These are phyloP conservation scores for Argentina anserina DNA, from an alignment of 306 rosid genomes.

Conservation along the genomic window DNA sequence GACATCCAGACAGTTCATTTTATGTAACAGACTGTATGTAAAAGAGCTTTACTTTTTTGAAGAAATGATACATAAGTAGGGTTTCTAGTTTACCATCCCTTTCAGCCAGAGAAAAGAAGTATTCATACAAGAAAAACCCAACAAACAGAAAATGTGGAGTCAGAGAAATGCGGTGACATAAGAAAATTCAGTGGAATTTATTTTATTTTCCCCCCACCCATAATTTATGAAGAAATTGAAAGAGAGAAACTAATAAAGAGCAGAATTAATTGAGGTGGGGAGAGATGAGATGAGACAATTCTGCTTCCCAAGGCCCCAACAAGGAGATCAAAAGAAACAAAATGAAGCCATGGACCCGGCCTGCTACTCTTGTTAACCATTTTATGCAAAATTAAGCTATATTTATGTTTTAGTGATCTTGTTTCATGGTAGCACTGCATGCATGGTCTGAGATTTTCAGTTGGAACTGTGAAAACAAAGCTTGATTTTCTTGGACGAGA, in stretches of 20 bases:
- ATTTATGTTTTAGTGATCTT: background rate
- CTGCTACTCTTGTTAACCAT: background rate
- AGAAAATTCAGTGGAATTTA: background rate
- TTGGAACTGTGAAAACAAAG: conserved; percentile 55
- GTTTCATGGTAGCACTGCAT: conserved; percentile 1
- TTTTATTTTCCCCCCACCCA: background rate
- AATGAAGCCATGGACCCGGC: background rate
- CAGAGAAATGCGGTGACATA: no score
- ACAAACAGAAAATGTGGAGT: background rate
- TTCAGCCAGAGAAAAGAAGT: background rate
- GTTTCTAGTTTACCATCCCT: background rate
- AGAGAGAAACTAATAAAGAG: background rate
- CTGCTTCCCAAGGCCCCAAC: background rate
- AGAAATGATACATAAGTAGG: background rate
- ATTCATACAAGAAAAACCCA: background rate
- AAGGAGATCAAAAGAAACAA: conserved; percentile 6
- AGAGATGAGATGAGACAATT: background rate
- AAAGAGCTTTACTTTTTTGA: background rate
- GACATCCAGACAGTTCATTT: background rate
- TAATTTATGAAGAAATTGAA: background rate
- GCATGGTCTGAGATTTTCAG: conserved; percentile 29
- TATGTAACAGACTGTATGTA: background rate
- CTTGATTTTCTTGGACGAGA: conserved; percentile 71
- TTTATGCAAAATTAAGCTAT: background rate
- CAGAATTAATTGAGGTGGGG: background rate